phyloP scores from a whole-genome alignment of 176 grass and related monocot species.

The Aegilops umbellulata region DNA sequence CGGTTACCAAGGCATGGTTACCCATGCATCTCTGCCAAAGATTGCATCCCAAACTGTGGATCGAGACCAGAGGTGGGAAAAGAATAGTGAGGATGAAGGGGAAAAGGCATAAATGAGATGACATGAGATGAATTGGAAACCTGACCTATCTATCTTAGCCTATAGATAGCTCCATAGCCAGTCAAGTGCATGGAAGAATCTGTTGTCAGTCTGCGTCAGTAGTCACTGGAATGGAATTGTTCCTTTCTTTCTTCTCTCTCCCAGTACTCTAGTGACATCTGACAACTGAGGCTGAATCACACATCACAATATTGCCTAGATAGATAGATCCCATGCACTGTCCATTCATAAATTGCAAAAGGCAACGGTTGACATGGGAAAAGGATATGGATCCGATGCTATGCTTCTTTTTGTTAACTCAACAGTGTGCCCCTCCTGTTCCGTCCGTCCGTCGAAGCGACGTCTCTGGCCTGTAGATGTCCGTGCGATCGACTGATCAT shows the following conservation, averaged over 20 bases:
- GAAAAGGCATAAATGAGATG: slow-evolving; percentile 19
- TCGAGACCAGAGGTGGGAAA: slow-evolving; percentile 45
- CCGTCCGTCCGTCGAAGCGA: neutral
- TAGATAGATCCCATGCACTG: neutral
- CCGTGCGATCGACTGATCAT: neutral
- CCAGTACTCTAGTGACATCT: neutral
- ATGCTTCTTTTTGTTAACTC: neutral
- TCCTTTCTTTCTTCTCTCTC: neutral
- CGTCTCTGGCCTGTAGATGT: neutral
- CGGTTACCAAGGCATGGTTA: neutral
- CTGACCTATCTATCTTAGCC: too few relatives aligned
- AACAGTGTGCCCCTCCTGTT: neutral
- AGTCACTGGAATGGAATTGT: neutral
- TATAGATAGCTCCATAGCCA: neutral
- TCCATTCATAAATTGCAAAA: neutral
- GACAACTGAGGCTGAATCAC: neutral
- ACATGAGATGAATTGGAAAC: neutral
- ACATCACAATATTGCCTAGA: neutral
- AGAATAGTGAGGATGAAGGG: neutral
- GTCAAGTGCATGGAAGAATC: slow-evolving; percentile 46
- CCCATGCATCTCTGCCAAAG: neutral
- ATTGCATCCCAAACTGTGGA: slow-evolving; percentile 15
- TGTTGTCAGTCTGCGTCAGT: neutral
- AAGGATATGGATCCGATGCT: neutral
- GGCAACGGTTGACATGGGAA: neutral